Evolutionary conservation across 2,329 filamentous ascomycete genomes (phyloP), one percentile per base, ranked within the genome.

Genomic region (Xylaria multiplex): DNA sequence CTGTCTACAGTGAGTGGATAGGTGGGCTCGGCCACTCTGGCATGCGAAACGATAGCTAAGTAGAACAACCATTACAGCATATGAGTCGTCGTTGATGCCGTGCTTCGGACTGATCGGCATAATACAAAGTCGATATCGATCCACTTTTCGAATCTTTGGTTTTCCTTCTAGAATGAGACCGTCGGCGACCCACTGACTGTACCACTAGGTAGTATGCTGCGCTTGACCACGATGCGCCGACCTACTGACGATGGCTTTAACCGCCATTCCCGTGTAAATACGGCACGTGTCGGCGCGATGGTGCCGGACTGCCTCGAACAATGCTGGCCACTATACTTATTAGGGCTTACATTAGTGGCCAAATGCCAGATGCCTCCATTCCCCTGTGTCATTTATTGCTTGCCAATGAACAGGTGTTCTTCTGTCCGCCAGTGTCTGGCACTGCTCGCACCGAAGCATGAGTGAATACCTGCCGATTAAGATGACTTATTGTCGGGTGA

Each of bases 61-160:
- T 27, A 27, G 27, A 27, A 27, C 27, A 2, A 27, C 27, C 27
- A 27, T 27, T 27, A 27, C 27, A 27, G 27, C 27, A 27, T 27
- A 27, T 27, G 8, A 50, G 3, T 37, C 30, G 22, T 57, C 50
- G 2, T 37, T 43, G 6, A 30, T 50, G 14, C 19, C 2, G 5
- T 27, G 27, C 22, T 19, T 46, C 16, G 52, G 42, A 27, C 11
- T 40, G 6, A 35, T 43, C 50, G 53, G 45, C 53, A 57, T 57
- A 45, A 3, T 24, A 42, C 27, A 46, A 62, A 37, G 14, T 6
- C 35, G 52, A 63, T 52, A n/a, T n/a, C n/a, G n/a, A 24, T 50
- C 61, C 55, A 46, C 61, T 59, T 54, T 53, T 32, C 13, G 13
- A 64, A 59, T 43, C 48, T 43, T 40, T 30, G n/a, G 32, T 37